A percentile compares a stretch with the other conserved stretches of the same genome.
phyloP scores from a whole-genome alignment of 2,329 filamentous ascomycete genomes.

The Lecanicillium sp. region DNA sequence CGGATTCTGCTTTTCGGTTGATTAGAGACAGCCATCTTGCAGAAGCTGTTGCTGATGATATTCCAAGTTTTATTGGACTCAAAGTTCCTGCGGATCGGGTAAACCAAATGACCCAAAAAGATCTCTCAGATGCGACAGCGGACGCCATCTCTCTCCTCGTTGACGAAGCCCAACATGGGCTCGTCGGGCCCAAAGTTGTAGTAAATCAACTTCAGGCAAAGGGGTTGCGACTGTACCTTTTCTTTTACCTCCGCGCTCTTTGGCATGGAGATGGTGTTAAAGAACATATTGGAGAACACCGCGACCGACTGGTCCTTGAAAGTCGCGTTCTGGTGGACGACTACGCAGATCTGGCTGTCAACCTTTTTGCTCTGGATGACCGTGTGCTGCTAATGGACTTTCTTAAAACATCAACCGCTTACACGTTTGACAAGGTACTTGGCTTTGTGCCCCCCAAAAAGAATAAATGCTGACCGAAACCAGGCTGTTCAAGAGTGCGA shows the following conservation, averaged over 20 bases:
- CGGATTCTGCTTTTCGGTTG: constrained; percentile 76
- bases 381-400: constrained; percentile 77
- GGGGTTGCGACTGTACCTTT: constrained; percentile 66
- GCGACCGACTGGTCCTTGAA: constrained; percentile 49
- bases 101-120: constrained; percentile 53
- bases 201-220: constrained; percentile 67
- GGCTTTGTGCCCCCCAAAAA: neutral
- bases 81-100: constrained; percentile 68
- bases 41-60: constrained; percentile 81
- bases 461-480: neutral
- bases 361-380: constrained; percentile 79
- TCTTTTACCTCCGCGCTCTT: constrained; percentile 81
- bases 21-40: constrained; percentile 87
- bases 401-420: constrained; percentile 73
- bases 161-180: constrained; percentile 82
- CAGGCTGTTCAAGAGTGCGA: constrained; percentile 73
- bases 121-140: constrained; percentile 70
- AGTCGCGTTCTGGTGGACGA: constrained; percentile 67
- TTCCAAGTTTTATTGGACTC: constrained; percentile 78
- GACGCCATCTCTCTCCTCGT: constrained; percentile 84
- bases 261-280: constrained; percentile 68
- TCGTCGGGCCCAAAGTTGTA: constrained; percentile 70
- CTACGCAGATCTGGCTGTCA: constrained; percentile 79
- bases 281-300: constrained; percentile 43
- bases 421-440: constrained; percentile 68